Percentiles rank a stretch among this genome's conserved stretches.
These are phyloP conservation scores for Fusarium sp. DNA, from an alignment of 2,329 filamentous ascomycete species.

Conservation along the genomic window DNA sequence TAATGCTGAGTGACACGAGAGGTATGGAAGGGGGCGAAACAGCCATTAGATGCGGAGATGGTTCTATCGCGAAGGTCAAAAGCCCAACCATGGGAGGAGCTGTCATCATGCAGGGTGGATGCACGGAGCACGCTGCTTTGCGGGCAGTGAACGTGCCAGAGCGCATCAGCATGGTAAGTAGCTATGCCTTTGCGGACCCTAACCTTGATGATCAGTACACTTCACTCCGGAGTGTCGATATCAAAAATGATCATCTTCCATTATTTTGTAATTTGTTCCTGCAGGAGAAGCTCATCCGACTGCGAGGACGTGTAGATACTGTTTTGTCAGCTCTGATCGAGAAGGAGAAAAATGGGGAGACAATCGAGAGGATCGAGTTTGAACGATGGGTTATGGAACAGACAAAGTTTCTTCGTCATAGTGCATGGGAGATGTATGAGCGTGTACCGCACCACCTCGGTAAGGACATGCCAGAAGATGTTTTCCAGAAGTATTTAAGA, in stretches of 20 bases:
- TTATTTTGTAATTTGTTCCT: constrained; percentile 6
- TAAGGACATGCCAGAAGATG: constrained; percentile 7
- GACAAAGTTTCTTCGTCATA: not conserved
- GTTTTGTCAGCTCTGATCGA: not conserved
- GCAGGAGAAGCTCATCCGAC: not conserved
- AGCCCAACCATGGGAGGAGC: not conserved
- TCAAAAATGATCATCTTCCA: constrained; percentile 5
- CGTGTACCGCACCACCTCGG: constrained; percentile 3
- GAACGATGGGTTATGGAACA: constrained; percentile 3
- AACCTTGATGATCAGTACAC: constrained; percentile 14
- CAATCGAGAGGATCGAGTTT: not conserved
- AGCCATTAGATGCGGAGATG: constrained; percentile 13
- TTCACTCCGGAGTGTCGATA: constrained; percentile 3
- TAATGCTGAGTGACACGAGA: constrained; percentile 37
- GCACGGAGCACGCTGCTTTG: constrained; percentile 7
- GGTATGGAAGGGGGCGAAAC: constrained; percentile 38
- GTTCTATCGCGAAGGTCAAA: not conserved
- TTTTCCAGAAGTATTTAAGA: not conserved
- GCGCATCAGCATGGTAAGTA: constrained; percentile 6
- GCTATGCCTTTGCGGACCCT: constrained; percentile 4
- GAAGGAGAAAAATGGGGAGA: not conserved
- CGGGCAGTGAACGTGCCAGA: constrained; percentile 4
- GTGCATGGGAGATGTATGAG: constrained; percentile 13
- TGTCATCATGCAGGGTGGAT: constrained; percentile 11
- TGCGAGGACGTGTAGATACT: constrained; percentile 2